Percentiles rank a stretch among this genome's conserved stretches.
phyloP scores from a whole-genome alignment of 768 basidiomycete genomes.

The Russula virescens region DNA sequence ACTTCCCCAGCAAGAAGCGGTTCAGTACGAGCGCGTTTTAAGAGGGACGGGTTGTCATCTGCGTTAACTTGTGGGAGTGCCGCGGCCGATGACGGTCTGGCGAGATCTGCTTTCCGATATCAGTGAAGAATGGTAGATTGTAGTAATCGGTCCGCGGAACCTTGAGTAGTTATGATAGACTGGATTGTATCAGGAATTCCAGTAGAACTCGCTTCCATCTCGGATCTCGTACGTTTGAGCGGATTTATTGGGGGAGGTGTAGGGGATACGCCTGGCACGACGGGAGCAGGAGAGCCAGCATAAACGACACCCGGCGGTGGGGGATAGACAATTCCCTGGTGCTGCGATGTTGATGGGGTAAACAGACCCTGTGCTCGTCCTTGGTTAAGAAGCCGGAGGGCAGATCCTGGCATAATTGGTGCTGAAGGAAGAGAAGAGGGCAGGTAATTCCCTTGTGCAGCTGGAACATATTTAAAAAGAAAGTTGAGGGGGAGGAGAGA shows the following conservation, averaged over 20 bases:
- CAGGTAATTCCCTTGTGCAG: slow-evolving; percentile 22
- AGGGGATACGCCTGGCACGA: slow-evolving; percentile 28
- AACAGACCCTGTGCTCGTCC: slow-evolving; percentile 82
- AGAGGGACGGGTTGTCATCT: slow-evolving; percentile 60
- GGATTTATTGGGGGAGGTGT: slow-evolving; percentile 36
- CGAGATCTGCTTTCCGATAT: slow-evolving; percentile 44
- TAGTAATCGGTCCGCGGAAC: slow-evolving; percentile 16
- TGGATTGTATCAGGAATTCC: slow-evolving; percentile 17
- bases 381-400: slow-evolving; percentile 76
- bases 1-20: slow-evolving; percentile 24
- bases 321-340: slow-evolving; percentile 43
- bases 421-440: slow-evolving; percentile 56
- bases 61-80: slow-evolving; percentile 40
- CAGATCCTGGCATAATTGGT: slow-evolving; percentile 83
- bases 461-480: not conserved
- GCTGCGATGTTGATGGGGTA: slow-evolving; percentile 72
- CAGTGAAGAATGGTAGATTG: slow-evolving; percentile 34
- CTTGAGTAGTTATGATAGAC: slow-evolving; percentile 25
- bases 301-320: slow-evolving; percentile 48
- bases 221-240: slow-evolving; percentile 60
- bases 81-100: slow-evolving; percentile 47
- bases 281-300: slow-evolving; percentile 45
- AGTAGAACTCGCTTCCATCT: slow-evolving; percentile 51
- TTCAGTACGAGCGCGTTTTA: slow-evolving; percentile 67
- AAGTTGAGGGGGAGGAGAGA: not conserved